Evolutionary conservation across 1,284 basidiomycete species (phyloP).

Genomic region (Ganoderma leucocontextum): DNA sequence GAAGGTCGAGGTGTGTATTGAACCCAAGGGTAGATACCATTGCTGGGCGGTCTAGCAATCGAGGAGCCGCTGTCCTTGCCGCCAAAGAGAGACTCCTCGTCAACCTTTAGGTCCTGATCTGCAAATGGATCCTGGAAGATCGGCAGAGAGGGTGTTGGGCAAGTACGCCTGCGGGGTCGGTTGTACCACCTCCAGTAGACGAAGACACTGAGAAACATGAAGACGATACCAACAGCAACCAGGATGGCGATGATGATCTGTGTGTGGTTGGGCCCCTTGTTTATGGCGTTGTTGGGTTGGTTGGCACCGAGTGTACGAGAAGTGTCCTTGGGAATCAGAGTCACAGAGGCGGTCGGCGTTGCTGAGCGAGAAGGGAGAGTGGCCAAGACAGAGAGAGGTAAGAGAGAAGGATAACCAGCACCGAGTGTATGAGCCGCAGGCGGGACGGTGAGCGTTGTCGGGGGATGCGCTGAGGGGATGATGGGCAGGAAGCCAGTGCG

Average conservation of each 20-base stretch:
- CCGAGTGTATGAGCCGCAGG: slow-evolving; percentile 11
- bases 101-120: slow-evolving; percentile 48
- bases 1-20: slow-evolving; percentile 53
- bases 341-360: slow-evolving; percentile 19
- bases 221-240: slow-evolving; percentile 62
- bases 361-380: slow-evolving; percentile 19
- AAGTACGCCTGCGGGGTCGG: slow-evolving; percentile 57
- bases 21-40: slow-evolving; percentile 65
- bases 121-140: slow-evolving; percentile 63
- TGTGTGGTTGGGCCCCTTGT: slow-evolving; percentile 41
- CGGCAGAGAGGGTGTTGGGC: slow-evolving; percentile 74
- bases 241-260: slow-evolving; percentile 58
- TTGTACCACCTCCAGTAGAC: slow-evolving; percentile 56
- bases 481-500: slow-evolving; percentile 40
- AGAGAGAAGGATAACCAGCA: slow-evolving; percentile 33
- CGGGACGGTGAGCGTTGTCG: slow-evolving; percentile 23
- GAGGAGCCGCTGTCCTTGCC: slow-evolving; percentile 70
- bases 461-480: slow-evolving; percentile 25
- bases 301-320: slow-evolving; percentile 26
- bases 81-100: slow-evolving; percentile 75
- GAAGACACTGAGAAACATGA: slow-evolving; percentile 63
- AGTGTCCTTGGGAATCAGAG: slow-evolving; percentile 18
- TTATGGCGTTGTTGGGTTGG: slow-evolving; percentile 13
- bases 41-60: slow-evolving; percentile 46
- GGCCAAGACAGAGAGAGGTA: slow-evolving; percentile 34